Evolutionary conservation across 768 basidiomycete species (phyloP).

Genomic region (Zangia roseola): DNA sequence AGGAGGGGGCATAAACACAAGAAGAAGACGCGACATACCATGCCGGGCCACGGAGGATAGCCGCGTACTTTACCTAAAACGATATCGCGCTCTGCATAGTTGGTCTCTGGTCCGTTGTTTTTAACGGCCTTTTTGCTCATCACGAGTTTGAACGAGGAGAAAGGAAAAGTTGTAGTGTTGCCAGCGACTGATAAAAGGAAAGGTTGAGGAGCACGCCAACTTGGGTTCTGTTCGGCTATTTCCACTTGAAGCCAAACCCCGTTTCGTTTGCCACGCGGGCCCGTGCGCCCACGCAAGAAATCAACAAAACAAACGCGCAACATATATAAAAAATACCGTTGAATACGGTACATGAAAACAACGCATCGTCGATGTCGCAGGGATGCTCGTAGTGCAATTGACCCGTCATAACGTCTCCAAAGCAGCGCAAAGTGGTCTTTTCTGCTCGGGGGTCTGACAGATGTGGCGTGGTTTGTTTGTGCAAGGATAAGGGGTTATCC

Average conservation of each 20-base stretch:
- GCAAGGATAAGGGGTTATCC: conserved; percentile 28
- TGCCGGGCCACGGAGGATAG: conserved; percentile 92
- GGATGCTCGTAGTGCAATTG: conserved; percentile 18
- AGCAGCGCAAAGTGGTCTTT: conserved; percentile 1
- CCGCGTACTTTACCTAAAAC: conserved; percentile 94
- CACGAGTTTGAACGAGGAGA: conserved; percentile 14
- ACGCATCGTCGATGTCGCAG: conserved; percentile 21
- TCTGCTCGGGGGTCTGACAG: conserved; percentile 3
- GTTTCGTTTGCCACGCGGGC: conserved; percentile 40
- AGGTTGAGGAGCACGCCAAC: conserved; percentile 41
- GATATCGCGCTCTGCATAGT: conserved; percentile 74
- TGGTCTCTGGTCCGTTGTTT: conserved; percentile 38
- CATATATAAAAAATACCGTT: conserved; percentile 32
- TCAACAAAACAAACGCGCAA: conserved; percentile 33
- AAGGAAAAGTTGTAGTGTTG: conserved; percentile 23
- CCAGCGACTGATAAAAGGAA: conserved; percentile 39
- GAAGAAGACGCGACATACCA: conserved; percentile 57
- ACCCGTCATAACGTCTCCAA: conserved; percentile 13
- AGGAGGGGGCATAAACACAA: conserved; percentile 7
- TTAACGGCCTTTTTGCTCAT: conserved; percentile 56
- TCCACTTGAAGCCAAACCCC: conserved; percentile 38
- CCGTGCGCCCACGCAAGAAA: conserved; percentile 39
- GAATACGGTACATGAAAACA: conserved; percentile 29
- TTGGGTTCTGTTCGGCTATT: conserved; percentile 40
- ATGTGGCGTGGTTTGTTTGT: conserved; percentile 32